Evolutionary conservation across 176 grass and related monocot genomes (phyloP), one percentile per base, ranked within the genome.

Genomic region (Oryza coarctata): DNA sequence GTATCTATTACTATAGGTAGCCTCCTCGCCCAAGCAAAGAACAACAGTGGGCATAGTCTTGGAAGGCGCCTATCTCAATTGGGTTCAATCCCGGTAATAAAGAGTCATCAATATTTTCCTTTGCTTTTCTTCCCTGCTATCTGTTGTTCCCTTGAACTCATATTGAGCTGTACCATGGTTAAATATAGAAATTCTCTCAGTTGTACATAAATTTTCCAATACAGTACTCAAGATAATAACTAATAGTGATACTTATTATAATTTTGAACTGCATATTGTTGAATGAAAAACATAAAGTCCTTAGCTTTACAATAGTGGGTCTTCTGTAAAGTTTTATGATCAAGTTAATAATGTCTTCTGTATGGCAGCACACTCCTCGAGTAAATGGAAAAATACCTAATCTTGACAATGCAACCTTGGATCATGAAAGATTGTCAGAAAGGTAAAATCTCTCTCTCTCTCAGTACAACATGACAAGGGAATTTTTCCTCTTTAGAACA

Each of bases 311-410:
- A 32, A 44, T 73, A 80, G 26, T 1, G 63, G 13, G 23, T 64
- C 34, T 36, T 85, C 22, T 50, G 20, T 63, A 26, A 80, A 63
- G 38, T 70, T 77, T 57, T 28, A 71, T 85, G 22, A 65, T 9
- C 23, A 79, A 71, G 29, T 78, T 83, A 68, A 7, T 78, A 7
- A 85, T 38, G 32, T 28, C 8, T 67, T 86, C 18, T 87, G 57
- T 25, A 71, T 74, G 76, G 71, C 88, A 99, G 96, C 89, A 95
- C 65, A 92, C 80, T 73, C 96, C 96, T 80, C 91, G 89, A 88
- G 82, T 99, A 57, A 95, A 99, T 91, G 91, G 96, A 20, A 76
- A 90, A 78, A 99, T 99, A 29, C 96, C 93, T 65, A 88, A 99
- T 35, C 74, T 92, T 71, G 84, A 92, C 80, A 93, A 95, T 90